Base-by-base conservation (phyloP, 805 yeast species). In the Kodamaea kakaduensis region DNA sequence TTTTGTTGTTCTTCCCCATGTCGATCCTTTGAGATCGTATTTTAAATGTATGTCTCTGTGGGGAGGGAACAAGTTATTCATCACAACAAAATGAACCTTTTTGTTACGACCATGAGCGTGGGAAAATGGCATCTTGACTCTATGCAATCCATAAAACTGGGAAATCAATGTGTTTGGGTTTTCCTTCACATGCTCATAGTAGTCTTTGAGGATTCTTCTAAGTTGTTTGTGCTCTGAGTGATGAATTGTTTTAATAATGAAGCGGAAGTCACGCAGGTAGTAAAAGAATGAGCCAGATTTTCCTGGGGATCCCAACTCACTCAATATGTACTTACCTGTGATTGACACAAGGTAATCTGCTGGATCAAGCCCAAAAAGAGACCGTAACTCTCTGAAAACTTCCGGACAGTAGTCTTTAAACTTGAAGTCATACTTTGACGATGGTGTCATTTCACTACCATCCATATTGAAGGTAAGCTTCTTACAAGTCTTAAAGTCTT, bases 51-150 rank as follows among this genome's bases (percentile, higher is more conserved):
- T 80, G 43, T 84, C 93, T 32, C 88, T 70, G 51, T 85, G 86
- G 5, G 97, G 95, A 0, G 99, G 97, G 61, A 94, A 93, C 32
- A 93, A 71, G 53, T 93, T 93, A 67, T 93, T 93, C 98, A 93
- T 93, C 21, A 93, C 96, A 36, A 93, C 70, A 48, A 93, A 90
- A 60, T 93, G 95, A 25, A 93, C 85, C 54, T 85, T 89, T 25
- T 20, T 36, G 25, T 27, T 25, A 36, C 88, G 72, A 25, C 63
- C 59, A 1, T 67, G 64, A 26, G 73, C 75, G 33, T 65, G 62
- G 6, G 74, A 71, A 29, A 81, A 72, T 6, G 96, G 96, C 77
- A 90, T 81, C 57, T 90, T 88, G 32, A 93, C 81, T 41, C 99
- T 69, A 56, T 93, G 97, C 35, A 93, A 69, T 0, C 99, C 99